phyloP scores from a whole-genome alignment of 176 grass and related monocot species.

The Phoenix roebelenii region DNA sequence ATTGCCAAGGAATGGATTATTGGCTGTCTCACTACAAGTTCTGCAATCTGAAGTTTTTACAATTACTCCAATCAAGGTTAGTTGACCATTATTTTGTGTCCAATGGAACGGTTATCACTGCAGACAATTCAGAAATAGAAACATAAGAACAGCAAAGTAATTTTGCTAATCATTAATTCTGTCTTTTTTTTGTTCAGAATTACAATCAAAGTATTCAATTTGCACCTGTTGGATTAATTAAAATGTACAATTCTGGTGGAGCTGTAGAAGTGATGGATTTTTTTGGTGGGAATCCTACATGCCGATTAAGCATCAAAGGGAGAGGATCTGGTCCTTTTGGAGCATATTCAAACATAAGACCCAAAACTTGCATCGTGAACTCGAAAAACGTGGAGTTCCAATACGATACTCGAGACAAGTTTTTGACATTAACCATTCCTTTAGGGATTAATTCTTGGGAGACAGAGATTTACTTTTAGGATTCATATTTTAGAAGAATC shows the following conservation, averaged over 20 bases:
- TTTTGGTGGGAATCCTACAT: background rate
- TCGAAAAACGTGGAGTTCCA: conserved; percentile 5
- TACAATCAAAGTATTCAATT: conserved; percentile 16
- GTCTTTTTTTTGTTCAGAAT: background rate
- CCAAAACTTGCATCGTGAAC: conserved; percentile 12
- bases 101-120: background rate
- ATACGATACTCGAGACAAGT: background rate
- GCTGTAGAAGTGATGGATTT: conserved; percentile 13
- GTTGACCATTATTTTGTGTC: background rate
- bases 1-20: conserved; percentile 15
- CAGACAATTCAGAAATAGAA: too few relatives aligned
- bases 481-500: too few relatives aligned
- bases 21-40: conserved; percentile 19
- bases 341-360: conserved; percentile 20
- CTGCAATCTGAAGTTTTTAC: conserved; percentile 20
- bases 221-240: conserved; percentile 20
- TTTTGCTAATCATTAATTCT: too few relatives aligned
- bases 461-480: background rate
- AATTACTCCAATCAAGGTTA: conserved; percentile 20
- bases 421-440: conserved; percentile 24
- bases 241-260: conserved; percentile 25
- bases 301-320: conserved; percentile 7
- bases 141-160: too few relatives aligned
- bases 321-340: conserved; percentile 19
- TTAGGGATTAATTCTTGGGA: conserved; percentile 5